Evolutionary conservation across 2,329 filamentous ascomycete species (phyloP), one percentile per base, ranked within the genome.

Genomic region (Madurella mycetomatis): DNA sequence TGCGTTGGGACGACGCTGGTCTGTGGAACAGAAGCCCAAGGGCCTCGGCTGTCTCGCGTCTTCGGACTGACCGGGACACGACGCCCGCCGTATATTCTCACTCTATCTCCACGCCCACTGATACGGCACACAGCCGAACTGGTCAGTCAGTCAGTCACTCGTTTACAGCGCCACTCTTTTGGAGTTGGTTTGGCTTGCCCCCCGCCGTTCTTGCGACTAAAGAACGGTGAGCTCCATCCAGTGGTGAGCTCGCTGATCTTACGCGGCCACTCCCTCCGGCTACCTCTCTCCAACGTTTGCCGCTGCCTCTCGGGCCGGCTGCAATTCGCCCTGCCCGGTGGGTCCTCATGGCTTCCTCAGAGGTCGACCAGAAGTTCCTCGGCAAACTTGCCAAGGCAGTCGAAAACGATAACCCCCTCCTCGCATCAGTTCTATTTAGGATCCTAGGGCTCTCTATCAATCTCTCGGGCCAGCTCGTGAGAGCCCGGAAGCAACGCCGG

Each of bases 331-430:
- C 41, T 47, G 53, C 53, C 30, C 43, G 39, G 32, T n/a, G 19
- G 37, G 37, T 51, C 57, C 67, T 68, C 59, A 99, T 97, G 94
- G 94, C 94, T 74, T 94, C 92, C 69, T 94, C 91, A 57, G 90
- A 96, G 74, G 90, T 97, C 59, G 94, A 99, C 72, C 92, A 96
- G 75, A 99, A 97, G 75, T 96, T 95, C 73, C 81, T 99, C 66
- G 91, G 90, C 73, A 86, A 85, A 68, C 86, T 96, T 69, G 92
- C 94, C 69, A 88, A 86, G 72, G 81, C 85, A 58, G 91, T 90
- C 63, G 85, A 86, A 67, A 76, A 81, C 56, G 85, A 89, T 63
- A 94, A 92, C 66, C 85, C 88, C 3, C 78, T 92, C 16, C 81
- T 97, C 44, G 88, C 88, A 8, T 81, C 82, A 17, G 91, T 90